Base-by-base conservation (phyloP, 805 yeast species). In the Pichia occidentalis region DNA sequence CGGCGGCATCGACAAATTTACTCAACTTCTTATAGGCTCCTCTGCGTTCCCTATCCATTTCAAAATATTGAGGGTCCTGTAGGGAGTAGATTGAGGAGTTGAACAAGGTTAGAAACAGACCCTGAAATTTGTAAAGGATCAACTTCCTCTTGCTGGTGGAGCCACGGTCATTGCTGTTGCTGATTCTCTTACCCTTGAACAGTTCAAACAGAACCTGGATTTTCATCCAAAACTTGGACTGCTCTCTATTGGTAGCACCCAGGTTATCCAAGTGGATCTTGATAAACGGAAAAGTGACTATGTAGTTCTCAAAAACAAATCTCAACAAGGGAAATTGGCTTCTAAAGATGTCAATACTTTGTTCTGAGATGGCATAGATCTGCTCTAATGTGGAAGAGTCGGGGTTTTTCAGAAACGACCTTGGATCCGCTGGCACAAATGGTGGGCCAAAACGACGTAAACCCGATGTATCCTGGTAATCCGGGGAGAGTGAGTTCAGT, bases 201-300 rank as follows among this genome's bases (percentile, higher is more conserved):
- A 80, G 73, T 53, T 87, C 95, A 52, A 81, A 73, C 52, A 88
- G 85, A 19, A 79, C 78, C 59, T 88, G 96, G 0, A 87, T 78
- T 33, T 80, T 79, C 32, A 75, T 74, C 96, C 97, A 90, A 52
- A 90, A 85, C 13, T 37, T 44, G 21, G 49, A 46, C 22, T 47
- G 46, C 16, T 47, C 43, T 5, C 35, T 36, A 27, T 42, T 37
- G 1, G 34, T 28, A 4, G 33, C 26, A 6, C 49, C 50, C 13
- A 46, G 29, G 18, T 47, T 46, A 18, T 45, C 40, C 39, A 60
- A 42, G 35, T 75, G 75, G 29, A 71, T 70, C 30, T 73, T 68
- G 23, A 92, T 64, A 52, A 87, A 80, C 0, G 98, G 97, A 49
- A 90, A 81, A 1, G 80, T 73, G 36, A 68, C 65, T 3, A 88